Percentiles rank a stretch among this genome's conserved stretches.
Evolutionary conservation across 257 asterid species (phyloP).

Genomic region (Gentiana macrophylla): DNA sequence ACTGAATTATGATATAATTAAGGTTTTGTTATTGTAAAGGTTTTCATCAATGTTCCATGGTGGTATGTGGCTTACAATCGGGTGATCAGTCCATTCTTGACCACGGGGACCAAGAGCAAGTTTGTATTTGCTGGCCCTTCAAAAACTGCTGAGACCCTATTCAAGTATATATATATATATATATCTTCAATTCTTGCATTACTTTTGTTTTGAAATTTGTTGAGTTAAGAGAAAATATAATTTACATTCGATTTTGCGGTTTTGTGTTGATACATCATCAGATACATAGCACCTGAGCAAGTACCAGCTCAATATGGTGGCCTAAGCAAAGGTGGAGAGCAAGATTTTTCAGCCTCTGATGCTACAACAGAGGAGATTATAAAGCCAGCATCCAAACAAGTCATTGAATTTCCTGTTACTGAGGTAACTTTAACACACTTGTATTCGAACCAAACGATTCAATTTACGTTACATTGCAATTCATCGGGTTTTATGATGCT

Average conservation of each 20-base stretch:
- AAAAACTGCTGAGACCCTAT: constrained; percentile 70
- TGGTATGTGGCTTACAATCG: constrained; percentile 88
- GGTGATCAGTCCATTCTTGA: constrained; percentile 87
- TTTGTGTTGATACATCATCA: constrained; percentile 15
- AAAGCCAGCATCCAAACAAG: constrained; percentile 68
- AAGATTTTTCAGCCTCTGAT: constrained; percentile 60
- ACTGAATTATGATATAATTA: not conserved
- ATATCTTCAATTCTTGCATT: not conserved
- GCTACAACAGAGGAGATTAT: constrained; percentile 62
- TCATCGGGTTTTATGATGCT: not conserved
- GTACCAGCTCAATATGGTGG: constrained; percentile 91
- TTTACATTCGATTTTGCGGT: not conserved
- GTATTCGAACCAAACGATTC: not conserved
- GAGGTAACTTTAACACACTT: constrained; percentile 37
- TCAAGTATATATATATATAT: constrained; percentile 43
- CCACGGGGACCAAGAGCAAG: constrained; percentile 82
- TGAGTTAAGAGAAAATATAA: not conserved
- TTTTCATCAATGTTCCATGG: constrained; percentile 95
- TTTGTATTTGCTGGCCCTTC: constrained; percentile 74
- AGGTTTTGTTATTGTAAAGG: constrained; percentile 21
- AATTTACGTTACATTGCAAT: not conserved
- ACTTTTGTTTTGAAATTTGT: not conserved
- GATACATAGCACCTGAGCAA: constrained; percentile 87
- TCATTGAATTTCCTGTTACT: constrained; percentile 62
- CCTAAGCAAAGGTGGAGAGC: constrained; percentile 68